Base-by-base conservation (phyloP, 345 rosid genomes). In the Gynandropsis gynandra region DNA sequence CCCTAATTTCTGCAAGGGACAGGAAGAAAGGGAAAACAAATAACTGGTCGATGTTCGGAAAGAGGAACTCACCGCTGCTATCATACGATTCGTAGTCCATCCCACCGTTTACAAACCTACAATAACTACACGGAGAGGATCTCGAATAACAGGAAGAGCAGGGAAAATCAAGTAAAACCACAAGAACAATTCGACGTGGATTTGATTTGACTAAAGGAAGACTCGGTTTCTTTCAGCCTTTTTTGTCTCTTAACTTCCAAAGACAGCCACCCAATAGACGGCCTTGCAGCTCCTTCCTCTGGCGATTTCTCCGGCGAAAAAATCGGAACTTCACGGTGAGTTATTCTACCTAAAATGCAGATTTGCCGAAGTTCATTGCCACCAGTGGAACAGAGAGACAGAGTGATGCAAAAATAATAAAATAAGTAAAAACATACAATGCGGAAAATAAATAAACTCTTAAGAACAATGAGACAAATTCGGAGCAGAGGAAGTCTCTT, bases 71-170 rank as follows among this genome's bases (percentile, higher is more conserved):
- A 80, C 93, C 88, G 52, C 88, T 83, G 76, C 85, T 83, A 62
- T 80, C 93, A 38, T 59, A 78, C 7, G 93, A 68, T 48, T 80
- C 81, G 78, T 71, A 80, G 52, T 83, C 83, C 88, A 83, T 83
- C 46, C 72, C 73, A 65, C 37, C 51, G 49, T 48, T 64, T 16
- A 19, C 24, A 15, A 41, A 7, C 13, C 12, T 11, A 10, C 17
- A 16, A 10, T 9, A 36, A 50, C 9, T 4, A n/a, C 14, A 8
- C 8, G 24, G 19, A 16, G 54, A 45, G 0, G 58, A 35, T 42
- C 40, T n/a, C 27, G 41, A 48, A 7, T 21, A 14, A 21, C 16
- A 41, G 20, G 46, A 51, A 52, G 52, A 33, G 40, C 9, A n/a
- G 13, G 3, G 40, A 36, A 4, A 4, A 41, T 42, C 56, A 41